Base-by-base conservation (phyloP, 805 yeast genomes). In the Cyberlindnera japonica region DNA sequence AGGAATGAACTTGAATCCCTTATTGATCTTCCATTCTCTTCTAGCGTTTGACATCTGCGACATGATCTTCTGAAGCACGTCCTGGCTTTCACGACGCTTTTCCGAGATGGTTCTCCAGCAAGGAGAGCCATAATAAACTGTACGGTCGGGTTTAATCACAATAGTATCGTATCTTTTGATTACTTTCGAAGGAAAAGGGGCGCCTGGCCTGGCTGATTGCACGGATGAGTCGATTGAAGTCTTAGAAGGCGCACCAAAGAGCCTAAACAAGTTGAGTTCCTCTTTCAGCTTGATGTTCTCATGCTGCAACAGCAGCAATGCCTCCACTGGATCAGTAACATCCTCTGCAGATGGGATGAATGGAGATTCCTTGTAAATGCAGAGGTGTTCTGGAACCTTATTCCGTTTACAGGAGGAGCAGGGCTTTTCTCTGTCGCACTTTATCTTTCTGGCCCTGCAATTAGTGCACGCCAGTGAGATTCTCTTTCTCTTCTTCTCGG, bases 321-420 rank as follows among this genome's bases (percentile, higher is more conserved):
- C 48, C 6, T 51, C 54, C 1, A 36, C 27, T 0, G 48, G 38
- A 11, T 38, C 44, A 10, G 32, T 35, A 1, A 42, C 45, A 3
- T 38, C 46, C 6, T 57, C 58, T 9, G 46, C 35, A 1, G 54
- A 50, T 3, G 64, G 59, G 9, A 59, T 40, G 34, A 62, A 54
- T 11, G 61, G 64, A 0, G 63, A 52, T 13, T 38, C 45, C 31
- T 50, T 55, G 43, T 57, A 57, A 12, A 55, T 45, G 29, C 61
- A 57, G 13, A 53, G 35, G 19, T 48, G 49, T 1, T 43, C 45
- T 0, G 59, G 59, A n/a, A 57, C 48, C 6, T 40, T 32, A 35
- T 51, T 52, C 38, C 44, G 48, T 20, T 41, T 40, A 41, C 61
- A 57, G 0, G 55, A 40, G 1, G 52, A 33, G 22, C 61, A 57